Evolutionary conservation across 2,329 filamentous ascomycete species (phyloP), one percentile per base, ranked within the genome.

Genomic region (Botrytis squamosa): DNA sequence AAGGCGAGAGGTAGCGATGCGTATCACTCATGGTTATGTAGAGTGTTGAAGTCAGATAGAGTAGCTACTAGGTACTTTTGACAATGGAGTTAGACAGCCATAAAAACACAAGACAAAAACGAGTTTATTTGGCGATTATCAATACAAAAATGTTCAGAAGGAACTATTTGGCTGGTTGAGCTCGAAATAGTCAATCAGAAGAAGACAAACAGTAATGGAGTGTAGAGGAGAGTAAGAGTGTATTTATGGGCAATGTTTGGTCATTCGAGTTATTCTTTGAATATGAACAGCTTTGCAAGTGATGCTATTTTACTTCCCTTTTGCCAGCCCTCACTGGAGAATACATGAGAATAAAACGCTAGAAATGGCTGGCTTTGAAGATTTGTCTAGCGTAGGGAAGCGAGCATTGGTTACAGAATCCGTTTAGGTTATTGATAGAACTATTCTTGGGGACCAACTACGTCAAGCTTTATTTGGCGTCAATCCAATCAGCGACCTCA

Each of bases 401-500:
- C 64, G 18, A 33, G 36, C 14, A 29, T 40, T 12, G 8, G 25
- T 14, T 68, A 5, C 25, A 8, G n/a, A n/a, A 22, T 16, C 2
- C 9, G 18, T 68, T 36, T 14, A 8, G 29, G 18, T 55, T 18
- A 57, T 42, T 68, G 22, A 42, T 42, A n/a, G 42, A 42, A 42
- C 36, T 55, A 68, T 38, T 52, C 38, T 5, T 18, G 5, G 25
- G 52, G 52, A 57, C n/a, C 22, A 57, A 33, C 16, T 69, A 7
- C 7, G 22, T 12, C 20, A 33, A 57, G 12, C 9, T 38, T 57
- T 42, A 57, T 59, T 57, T 44, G 29, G 22, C 52, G 22, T 72
- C 70, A 29, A 72, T 20, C 79, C 77, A 81, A 33, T 80, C 77
- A n/a, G 73, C 71, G 46, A 80, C 42, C 62, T 81, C 78, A 76